Evolutionary conservation across 1,284 basidiomycete species (phyloP), one percentile per base, ranked within the genome.

Genomic region (Melampsora americana): DNA sequence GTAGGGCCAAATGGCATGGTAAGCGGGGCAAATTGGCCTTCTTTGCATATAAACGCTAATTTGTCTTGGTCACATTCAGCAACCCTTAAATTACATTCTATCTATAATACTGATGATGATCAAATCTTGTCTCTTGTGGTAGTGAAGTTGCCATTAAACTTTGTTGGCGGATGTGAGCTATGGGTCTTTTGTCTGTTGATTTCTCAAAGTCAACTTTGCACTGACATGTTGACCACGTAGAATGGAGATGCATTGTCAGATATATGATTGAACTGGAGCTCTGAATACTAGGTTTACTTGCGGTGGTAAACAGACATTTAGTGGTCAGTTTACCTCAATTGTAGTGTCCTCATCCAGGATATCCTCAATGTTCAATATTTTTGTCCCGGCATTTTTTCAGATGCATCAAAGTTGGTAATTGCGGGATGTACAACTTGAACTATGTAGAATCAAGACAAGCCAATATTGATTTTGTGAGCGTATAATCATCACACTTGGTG

Each of bases 241-340:
- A 96, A 95, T 81, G 93, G 93, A 5, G 93, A 95, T 82, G 90
- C 91, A 0, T 82, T 95, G 53, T 93, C 91, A 84, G 64, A 96
- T 97, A 80, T 99, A 98, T 83, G 95, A 95, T 53, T 96, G 96
- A 20, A 99, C 96, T 0, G 96, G 96, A 14, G 87, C 96, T 35
- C 85, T 99, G 78, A 99, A 99, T 81, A 97, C 95, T 2, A 93
- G 90, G 80, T 96, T 93, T 82, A 98, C 95, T 5, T 86, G 95
- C 67, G 93, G 88, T 77, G 96, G 96, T 46, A 98, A 95, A 84
- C 89, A 93, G 79, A 97, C 94, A 4, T 84, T 72, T 26, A 72
- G 70, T 66, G 70, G 70, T 72, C 59, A 64, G 60, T 64, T 14
- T 44, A 28, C 50, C 6, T n/a, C n/a, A n/a, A 28, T 9, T 32